Conservation (phyloP, 345 rosid genomes). For the Arabidopsis suecica region DNA sequence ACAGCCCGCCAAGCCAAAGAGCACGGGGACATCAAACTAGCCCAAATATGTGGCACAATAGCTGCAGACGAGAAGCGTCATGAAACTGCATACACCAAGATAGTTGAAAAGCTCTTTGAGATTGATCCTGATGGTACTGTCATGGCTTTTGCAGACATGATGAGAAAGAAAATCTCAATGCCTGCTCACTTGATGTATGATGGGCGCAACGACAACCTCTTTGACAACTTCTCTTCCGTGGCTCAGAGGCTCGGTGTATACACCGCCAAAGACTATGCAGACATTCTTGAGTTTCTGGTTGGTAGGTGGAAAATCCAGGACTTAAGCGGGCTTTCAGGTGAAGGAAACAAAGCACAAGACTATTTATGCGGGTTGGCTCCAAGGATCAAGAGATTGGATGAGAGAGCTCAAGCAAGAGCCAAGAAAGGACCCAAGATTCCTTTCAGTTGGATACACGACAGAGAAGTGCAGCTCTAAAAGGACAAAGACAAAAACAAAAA, state of each 20-base stretch:
- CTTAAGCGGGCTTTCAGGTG: conserved; percentile 72
- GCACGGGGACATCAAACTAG: conserved; percentile 77
- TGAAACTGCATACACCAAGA: conserved; percentile 91
- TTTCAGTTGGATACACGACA: conserved; percentile 84
- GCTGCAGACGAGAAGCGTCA: conserved; percentile 97
- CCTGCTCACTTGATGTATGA: conserved; percentile 96
- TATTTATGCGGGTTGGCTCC: conserved; percentile 75
- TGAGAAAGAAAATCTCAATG: conserved; percentile 96
- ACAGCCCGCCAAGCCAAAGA: conserved; percentile 90
- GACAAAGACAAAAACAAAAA: not conserved
- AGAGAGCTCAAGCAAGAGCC: conserved; percentile 78
- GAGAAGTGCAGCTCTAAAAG: conserved; percentile 68
- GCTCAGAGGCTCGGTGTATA: conserved; percentile 91
- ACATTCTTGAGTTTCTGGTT: conserved; percentile 83
- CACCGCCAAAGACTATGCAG: conserved; percentile 88
- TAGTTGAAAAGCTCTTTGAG: conserved; percentile 84
- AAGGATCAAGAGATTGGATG: conserved; percentile 79
- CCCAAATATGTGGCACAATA: conserved; percentile 89
- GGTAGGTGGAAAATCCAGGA: conserved; percentile 75
- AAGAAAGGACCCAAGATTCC: conserved; percentile 62
- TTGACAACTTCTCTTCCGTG: conserved; percentile 77
- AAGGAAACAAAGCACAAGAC: conserved; percentile 87
- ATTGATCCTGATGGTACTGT: conserved; percentile 85
- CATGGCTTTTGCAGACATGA: conserved; percentile 83
- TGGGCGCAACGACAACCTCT: conserved; percentile 70